Evolutionary conservation across 257 asterid species (phyloP).

Genomic region (Coffea eugenioides): DNA sequence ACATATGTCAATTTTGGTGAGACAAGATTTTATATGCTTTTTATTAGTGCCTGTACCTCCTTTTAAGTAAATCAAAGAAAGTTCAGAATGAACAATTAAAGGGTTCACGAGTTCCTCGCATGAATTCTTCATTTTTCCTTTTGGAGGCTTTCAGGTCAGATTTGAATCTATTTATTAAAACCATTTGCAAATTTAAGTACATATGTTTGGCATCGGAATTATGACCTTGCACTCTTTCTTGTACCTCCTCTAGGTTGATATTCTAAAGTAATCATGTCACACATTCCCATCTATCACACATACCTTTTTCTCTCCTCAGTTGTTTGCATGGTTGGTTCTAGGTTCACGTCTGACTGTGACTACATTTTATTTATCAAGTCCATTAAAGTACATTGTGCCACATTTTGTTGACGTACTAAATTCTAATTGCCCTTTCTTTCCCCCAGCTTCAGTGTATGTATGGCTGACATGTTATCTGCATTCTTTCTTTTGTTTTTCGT

Average conservation of each 20-base stretch:
- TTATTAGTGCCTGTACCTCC: neutral
- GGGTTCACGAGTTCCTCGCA: neutral
- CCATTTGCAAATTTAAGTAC: neutral
- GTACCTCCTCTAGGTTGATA: neutral
- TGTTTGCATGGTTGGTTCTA: neutral
- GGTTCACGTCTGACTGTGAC: neutral
- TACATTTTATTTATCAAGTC: neutral
- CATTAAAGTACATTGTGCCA: neutral
- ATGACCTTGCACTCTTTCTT: neutral
- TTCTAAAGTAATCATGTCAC: neutral
- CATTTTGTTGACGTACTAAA: neutral
- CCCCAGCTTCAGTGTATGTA: neutral
- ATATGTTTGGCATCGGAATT: neutral
- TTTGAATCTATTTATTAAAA: no score
- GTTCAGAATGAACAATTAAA: neutral
- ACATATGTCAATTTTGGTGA: neutral
- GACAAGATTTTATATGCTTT: neutral
- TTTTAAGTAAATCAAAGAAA: neutral
- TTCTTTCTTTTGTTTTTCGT: neutral
- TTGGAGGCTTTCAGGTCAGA: neutral
- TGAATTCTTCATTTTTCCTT: neutral
- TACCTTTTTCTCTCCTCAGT: neutral
- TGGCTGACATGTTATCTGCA: neutral
- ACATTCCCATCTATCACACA: neutral
- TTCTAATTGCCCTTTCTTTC: neutral